These are phyloP conservation scores for Crataegus laevigata DNA, from an alignment of 306 rosid species.

Conservation along the genomic window DNA sequence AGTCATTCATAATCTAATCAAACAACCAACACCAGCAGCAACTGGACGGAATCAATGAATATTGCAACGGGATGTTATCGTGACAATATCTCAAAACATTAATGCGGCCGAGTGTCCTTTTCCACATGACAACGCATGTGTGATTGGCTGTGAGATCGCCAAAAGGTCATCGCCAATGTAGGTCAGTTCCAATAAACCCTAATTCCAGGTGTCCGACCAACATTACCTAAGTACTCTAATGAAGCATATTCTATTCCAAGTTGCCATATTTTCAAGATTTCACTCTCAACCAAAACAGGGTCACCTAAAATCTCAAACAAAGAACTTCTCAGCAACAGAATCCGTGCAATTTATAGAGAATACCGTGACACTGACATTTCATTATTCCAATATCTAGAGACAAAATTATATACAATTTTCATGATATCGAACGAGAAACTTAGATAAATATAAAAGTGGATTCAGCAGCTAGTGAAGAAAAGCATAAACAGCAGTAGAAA, in stretches of 20 bases:
- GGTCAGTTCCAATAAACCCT: not conserved
- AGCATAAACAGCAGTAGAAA: slow-evolving; percentile 78
- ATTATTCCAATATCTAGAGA: not conserved
- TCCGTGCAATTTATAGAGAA: not conserved
- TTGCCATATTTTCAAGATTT: not conserved
- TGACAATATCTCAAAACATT: not conserved
- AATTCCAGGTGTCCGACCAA: not conserved
- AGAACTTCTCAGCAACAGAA: not conserved
- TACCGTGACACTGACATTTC: too few species aligned
- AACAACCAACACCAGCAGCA: not conserved
- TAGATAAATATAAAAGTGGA: not conserved
- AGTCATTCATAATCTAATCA: not conserved
- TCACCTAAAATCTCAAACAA: not conserved
- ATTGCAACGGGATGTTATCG: too few species aligned
- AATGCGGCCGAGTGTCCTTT: too few species aligned
- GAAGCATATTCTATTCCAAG: not conserved
- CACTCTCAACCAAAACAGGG: not conserved
- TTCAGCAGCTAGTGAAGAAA: slow-evolving; percentile 33
- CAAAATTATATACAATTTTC: not conserved
- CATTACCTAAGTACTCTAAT: not conserved
- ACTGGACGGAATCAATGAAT: too few species aligned
- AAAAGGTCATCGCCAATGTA: not conserved
- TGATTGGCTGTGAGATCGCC: not conserved
- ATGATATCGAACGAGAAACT: not conserved
- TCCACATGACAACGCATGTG: not conserved